Evolutionary conservation across 2,329 filamentous ascomycete species (phyloP).

Genomic region (Stemphylium beticola): DNA sequence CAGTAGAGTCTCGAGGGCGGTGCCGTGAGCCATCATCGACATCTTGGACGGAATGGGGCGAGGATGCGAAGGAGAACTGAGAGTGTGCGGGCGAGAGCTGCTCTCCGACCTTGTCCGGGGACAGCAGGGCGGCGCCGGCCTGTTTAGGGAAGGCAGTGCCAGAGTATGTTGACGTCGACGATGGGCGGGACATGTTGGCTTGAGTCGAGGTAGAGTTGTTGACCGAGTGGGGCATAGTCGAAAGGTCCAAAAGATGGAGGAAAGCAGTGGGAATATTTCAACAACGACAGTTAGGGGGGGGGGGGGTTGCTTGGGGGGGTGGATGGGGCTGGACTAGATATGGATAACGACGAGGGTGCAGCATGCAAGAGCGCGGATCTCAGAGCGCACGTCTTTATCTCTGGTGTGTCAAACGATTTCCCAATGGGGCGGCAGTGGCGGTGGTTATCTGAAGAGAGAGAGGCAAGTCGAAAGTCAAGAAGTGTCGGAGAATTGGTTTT

Average conservation of each 20-base stretch:
- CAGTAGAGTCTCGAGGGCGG: conserved; percentile 27
- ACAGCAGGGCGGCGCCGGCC: conserved; percentile 40
- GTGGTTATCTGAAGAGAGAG: conserved; percentile 12
- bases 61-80: conserved; percentile 47
- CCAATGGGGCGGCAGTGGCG: conserved; percentile 4
- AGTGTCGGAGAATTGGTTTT: background rate
- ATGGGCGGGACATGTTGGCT: conserved; percentile 45
- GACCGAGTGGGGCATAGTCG: conserved; percentile 46
- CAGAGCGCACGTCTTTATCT: conserved; percentile 12
- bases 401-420: conserved; percentile 18
- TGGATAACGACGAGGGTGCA: conserved; percentile 33
- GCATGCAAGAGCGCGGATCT: conserved; percentile 24
- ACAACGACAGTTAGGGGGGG: conserved; percentile 9
- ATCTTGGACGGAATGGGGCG: conserved; percentile 38
- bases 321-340: conserved; percentile 34
- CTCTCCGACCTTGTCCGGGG: conserved; percentile 33
- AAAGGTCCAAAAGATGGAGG: conserved; percentile 7
- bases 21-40: conserved; percentile 21
- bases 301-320: conserved; percentile 29
- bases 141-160: conserved; percentile 43
- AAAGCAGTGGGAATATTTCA: conserved; percentile 17
- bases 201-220: conserved; percentile 40
- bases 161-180: conserved; percentile 44
- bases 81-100: conserved; percentile 47
- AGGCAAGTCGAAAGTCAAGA: too few species aligned